These are phyloP conservation scores for Phyllachora maydis DNA, from an alignment of 2,329 filamentous ascomycete species.

Conservation along the genomic window DNA sequence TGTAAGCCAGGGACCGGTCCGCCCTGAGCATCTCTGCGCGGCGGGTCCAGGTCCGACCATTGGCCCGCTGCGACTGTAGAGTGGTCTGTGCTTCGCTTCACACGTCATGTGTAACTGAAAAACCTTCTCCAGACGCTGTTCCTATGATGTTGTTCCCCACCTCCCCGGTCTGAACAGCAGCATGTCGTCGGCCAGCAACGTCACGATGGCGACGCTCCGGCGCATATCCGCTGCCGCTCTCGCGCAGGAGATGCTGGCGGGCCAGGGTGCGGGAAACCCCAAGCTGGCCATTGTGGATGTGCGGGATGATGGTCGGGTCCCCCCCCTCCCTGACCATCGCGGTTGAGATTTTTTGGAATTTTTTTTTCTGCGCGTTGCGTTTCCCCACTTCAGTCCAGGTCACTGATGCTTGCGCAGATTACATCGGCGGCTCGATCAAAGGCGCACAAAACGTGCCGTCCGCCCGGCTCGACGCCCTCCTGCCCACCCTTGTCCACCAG, in stretches of 20 bases:
- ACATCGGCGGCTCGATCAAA: slow-evolving; percentile 77
- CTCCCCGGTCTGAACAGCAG: no score
- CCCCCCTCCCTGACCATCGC: background rate
- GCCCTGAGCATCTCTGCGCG: no score
- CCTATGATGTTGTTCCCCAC: no score
- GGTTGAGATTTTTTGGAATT: no score
- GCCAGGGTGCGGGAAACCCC: slow-evolving; percentile 16
- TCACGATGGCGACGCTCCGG: slow-evolving; percentile 39
- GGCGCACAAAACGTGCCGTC: slow-evolving; percentile 59
- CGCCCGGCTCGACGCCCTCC: slow-evolving; percentile 47
- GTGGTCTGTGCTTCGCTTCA: no score
- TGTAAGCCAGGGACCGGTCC: no score
- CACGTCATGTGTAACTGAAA: no score
- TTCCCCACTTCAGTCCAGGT: background rate
- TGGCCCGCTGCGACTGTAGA: no score
- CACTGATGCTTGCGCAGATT: slow-evolving; percentile 30
- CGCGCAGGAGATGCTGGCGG: slow-evolving; percentile 38
- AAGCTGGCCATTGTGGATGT: slow-evolving; percentile 69
- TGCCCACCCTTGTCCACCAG: slow-evolving; percentile 65
- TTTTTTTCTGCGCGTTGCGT: no score
- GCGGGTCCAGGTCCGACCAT: no score
- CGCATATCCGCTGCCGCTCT: slow-evolving; percentile 52
- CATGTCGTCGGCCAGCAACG: slow-evolving; percentile 16
- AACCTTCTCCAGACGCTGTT: no score
- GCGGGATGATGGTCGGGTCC: slow-evolving; percentile 46